Conservation (phyloP, 2,329 filamentous ascomycete genomes). For the Calonectria pauciramosa region DNA sequence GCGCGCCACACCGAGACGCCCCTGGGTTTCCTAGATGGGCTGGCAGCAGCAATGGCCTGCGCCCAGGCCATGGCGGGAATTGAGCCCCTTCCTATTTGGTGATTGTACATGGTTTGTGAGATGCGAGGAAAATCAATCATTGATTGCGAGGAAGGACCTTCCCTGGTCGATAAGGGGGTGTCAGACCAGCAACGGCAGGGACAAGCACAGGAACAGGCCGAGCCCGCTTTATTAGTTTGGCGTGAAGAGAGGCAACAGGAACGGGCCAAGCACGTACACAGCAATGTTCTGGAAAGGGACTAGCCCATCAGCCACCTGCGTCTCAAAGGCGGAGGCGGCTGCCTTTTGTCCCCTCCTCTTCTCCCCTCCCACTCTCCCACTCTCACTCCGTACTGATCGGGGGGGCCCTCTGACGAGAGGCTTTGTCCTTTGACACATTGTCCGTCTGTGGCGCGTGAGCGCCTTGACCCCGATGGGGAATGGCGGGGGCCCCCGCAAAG, state of each 20-base stretch:
- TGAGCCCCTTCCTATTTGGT: constrained; percentile 20
- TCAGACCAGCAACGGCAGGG: background rate
- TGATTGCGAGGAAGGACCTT: background rate
- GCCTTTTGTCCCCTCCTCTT: no score
- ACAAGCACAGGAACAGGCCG: constrained; percentile 7
- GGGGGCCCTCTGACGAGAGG: background rate
- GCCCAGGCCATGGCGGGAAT: constrained; percentile 5
- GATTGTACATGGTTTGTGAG: constrained; percentile 23
- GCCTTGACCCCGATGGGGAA: background rate
- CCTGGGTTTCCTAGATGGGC: constrained; percentile 19
- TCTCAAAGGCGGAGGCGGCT: constrained; percentile 5
- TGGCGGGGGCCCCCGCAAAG: background rate
- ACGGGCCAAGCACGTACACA: background rate
- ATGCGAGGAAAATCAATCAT: constrained; percentile 7
- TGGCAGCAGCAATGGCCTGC: constrained; percentile 17
- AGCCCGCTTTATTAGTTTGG: constrained; percentile 8
- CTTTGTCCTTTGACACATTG: constrained; percentile 1
- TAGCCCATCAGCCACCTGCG: background rate
- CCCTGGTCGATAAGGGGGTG: constrained; percentile 2
- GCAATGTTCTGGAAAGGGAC: background rate
- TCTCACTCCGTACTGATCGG: background rate
- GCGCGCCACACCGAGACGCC: constrained; percentile 5
- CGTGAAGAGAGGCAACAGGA: constrained; percentile 8
- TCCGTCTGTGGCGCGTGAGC: background rate
- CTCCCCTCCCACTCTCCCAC: background rate